A percentile compares a stretch with the other conserved stretches of the same genome.
phyloP scores from a whole-genome alignment of 2,329 filamentous ascomycete genomes.

The Cladobotryum mycophilum region DNA sequence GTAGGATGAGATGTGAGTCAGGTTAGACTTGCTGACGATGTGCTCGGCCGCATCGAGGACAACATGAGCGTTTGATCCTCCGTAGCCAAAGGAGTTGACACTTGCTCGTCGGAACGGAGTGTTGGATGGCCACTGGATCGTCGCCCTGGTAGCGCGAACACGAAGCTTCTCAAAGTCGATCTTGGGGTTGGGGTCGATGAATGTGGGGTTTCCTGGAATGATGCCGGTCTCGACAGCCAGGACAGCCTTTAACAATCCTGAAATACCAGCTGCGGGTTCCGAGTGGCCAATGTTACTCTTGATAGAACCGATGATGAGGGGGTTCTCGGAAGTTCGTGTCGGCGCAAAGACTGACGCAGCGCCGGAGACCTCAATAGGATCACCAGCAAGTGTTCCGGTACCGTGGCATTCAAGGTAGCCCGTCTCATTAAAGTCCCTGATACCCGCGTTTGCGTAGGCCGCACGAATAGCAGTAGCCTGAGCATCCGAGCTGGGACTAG shows the following conservation, averaged over 20 bases:
- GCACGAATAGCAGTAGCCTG: constrained; percentile 25
- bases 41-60: constrained; percentile 15
- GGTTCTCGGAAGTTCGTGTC: constrained; percentile 1
- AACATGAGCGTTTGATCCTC: constrained; percentile 21
- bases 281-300: constrained; percentile 29
- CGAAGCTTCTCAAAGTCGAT: not conserved
- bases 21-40: too few species aligned
- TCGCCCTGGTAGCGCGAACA: not conserved
- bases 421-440: constrained; percentile 18
- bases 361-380: constrained; percentile 29
- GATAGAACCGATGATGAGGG: constrained; percentile 25
- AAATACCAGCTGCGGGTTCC: constrained; percentile 24
- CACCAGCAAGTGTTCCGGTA: constrained; percentile 33
- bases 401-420: constrained; percentile 34
- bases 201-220: constrained; percentile 30
- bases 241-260: constrained; percentile 24
- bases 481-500: constrained; percentile 23
- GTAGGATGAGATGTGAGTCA: not conserved
- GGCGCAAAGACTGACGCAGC: constrained; percentile 6
- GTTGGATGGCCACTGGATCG: constrained; percentile 9
- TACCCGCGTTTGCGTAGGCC: constrained; percentile 23
- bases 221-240: constrained; percentile 16
- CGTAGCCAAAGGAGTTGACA: constrained; percentile 24
- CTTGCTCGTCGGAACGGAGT: constrained; percentile 12
- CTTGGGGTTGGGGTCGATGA: not conserved